Percentiles rank a stretch among this genome's conserved stretches.
Evolutionary conservation across 2,329 filamentous ascomycete genomes (phyloP).

Genomic region (Trichoderma cornu-damae): DNA sequence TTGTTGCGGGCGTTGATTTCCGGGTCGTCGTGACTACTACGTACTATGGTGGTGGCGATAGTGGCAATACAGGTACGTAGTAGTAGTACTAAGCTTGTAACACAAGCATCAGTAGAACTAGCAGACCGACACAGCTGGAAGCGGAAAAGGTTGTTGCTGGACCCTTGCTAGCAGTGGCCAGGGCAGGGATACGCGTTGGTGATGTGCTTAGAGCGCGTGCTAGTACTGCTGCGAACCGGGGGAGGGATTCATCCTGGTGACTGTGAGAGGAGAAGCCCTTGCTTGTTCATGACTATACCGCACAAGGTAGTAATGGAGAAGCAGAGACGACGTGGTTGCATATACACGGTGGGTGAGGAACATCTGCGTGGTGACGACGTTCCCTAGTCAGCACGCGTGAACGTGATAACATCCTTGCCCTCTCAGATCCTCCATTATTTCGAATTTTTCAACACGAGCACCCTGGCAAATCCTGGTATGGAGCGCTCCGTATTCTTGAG

Average conservation of each 20-base stretch:
- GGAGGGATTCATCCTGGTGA: background rate
- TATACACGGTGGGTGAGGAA: background rate
- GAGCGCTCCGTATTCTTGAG: background rate
- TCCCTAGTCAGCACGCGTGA: background rate
- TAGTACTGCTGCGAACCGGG: background rate
- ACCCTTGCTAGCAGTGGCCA: background rate
- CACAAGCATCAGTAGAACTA: background rate
- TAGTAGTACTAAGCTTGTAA: background rate
- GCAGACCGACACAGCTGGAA: background rate
- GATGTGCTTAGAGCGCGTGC: background rate
- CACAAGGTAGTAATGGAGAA: background rate
- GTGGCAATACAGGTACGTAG: background rate
- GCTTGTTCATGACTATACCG: background rate
- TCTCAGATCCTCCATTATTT: background rate
- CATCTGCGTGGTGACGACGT: background rate
- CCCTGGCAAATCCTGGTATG: background rate
- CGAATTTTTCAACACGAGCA: background rate
- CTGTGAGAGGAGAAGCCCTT: background rate
- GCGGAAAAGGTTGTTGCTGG: background rate
- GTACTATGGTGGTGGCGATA: background rate
- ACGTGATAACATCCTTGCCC: background rate
- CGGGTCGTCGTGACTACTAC: background rate
- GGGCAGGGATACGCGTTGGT: slow-evolving; percentile 1
- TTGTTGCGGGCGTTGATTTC: background rate
- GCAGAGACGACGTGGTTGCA: background rate